Evolutionary conservation across 768 basidiomycete genomes (phyloP).

Genomic region (Suillus plorans): DNA sequence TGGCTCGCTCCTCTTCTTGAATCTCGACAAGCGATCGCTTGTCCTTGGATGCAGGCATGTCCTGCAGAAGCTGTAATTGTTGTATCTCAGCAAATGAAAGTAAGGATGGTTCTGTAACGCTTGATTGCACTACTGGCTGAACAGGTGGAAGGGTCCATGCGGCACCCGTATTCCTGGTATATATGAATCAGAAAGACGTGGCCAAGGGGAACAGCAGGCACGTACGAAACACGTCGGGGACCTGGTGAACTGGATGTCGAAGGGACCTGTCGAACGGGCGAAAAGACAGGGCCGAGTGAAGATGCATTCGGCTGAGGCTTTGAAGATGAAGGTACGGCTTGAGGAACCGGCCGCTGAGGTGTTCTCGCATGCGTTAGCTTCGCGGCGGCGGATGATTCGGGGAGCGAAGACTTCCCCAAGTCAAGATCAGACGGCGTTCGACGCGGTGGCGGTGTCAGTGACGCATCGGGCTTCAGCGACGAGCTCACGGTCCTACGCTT

Average conservation of each 20-base stretch:
- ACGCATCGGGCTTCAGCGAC: conserved; percentile 10
- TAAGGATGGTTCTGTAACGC: conserved; percentile 18
- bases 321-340: conserved; percentile 14
- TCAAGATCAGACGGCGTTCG: conserved; percentile 12
- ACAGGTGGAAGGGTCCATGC: conserved; percentile 67
- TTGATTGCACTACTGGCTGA: conserved; percentile 41
- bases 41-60: neutral
- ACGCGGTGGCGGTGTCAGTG: conserved; percentile 12
- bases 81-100: conserved; percentile 87
- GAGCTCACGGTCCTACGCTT: conserved; percentile 4
- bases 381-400: neutral
- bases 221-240: conserved; percentile 52
- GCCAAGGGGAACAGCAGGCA: conserved; percentile 9
- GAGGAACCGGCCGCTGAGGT: conserved; percentile 17
- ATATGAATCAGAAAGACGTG: neutral
- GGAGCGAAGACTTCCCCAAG: conserved; percentile 1
- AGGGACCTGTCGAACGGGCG: conserved; percentile 50
- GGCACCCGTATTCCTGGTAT: conserved; percentile 29
- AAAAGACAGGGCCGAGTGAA: conserved; percentile 63
- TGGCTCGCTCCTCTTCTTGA: conserved; percentile 76
- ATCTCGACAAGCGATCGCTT: conserved; percentile 39
- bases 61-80: conserved; percentile 65
- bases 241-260: conserved; percentile 24
- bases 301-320: conserved; percentile 24
- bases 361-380: neutral